Percentiles rank a stretch among this genome's conserved stretches.
These are phyloP conservation scores for Acer yangbiense DNA, from an alignment of 345 rosid species.

Conservation along the genomic window DNA sequence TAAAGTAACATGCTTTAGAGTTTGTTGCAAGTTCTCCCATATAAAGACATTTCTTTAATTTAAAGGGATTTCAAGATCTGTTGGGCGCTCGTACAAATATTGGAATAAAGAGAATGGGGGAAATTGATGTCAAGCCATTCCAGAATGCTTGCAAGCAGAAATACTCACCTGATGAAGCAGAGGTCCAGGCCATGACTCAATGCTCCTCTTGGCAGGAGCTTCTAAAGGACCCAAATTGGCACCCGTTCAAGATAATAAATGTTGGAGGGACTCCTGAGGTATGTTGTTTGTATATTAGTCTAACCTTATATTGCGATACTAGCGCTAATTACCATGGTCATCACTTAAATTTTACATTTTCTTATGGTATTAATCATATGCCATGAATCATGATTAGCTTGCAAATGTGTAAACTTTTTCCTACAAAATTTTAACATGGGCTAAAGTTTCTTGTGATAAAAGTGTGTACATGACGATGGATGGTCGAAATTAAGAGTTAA, in stretches of 20 bases:
- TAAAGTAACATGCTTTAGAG: background rate
- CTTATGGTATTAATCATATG: background rate
- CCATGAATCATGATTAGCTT: background rate
- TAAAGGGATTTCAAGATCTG: slow-evolving; percentile 53
- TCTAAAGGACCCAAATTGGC: slow-evolving; percentile 59
- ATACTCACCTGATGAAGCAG: slow-evolving; percentile 52
- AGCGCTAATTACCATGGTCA: background rate
- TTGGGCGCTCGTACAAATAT: slow-evolving; percentile 39
- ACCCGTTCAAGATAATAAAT: slow-evolving; percentile 58
- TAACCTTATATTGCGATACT: background rate
- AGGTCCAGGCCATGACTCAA: slow-evolving; percentile 43
- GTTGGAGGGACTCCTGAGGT: slow-evolving; percentile 45
- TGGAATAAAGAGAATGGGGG: slow-evolving; percentile 83
- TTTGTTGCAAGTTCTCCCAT: background rate
- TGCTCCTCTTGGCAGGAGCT: slow-evolving; percentile 78
- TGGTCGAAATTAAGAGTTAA: background rate
- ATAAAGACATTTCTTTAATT: background rate
- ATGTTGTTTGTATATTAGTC: slow-evolving; percentile 1
- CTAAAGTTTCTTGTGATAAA: background rate
- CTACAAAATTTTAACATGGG: background rate
- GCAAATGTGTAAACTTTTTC: background rate
- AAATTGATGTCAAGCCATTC: slow-evolving; percentile 66
- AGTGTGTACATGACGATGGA: background rate
- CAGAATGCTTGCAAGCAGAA: slow-evolving; percentile 50
- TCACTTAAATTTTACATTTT: background rate